These are phyloP conservation scores for Phytophthora pseudosyringae DNA, from an alignment of 352 stramenopile genomes.

Conservation along the genomic window DNA sequence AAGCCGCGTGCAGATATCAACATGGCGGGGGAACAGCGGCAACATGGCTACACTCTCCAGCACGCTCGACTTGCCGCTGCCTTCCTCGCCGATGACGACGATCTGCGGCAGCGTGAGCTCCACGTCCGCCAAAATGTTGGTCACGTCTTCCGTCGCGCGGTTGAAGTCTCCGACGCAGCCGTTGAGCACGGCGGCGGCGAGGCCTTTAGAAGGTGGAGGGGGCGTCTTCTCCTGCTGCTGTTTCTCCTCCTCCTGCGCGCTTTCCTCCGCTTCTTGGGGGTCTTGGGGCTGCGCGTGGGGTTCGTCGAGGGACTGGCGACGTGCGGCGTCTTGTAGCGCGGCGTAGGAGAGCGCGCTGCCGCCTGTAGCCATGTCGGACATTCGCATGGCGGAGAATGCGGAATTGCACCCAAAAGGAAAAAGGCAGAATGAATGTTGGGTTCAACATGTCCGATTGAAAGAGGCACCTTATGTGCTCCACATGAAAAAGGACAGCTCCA, in stretches of 20 bases:
- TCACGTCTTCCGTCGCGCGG: constrained; percentile 31
- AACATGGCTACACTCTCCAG: constrained; percentile 55
- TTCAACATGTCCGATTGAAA: constrained; percentile 19
- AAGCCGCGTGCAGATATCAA: constrained; percentile 45
- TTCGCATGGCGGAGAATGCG: constrained; percentile 14
- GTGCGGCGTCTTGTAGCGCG: not conserved
- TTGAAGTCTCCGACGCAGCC: constrained; percentile 45
- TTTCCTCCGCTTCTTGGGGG: not conserved
- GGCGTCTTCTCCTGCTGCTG: not conserved
- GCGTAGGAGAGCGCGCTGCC: constrained; percentile 5
- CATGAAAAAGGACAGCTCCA: too few species aligned
- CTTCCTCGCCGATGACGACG: constrained; percentile 52
- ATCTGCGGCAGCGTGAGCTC: constrained; percentile 42
- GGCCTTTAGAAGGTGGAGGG: not conserved
- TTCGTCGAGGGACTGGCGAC: not conserved
- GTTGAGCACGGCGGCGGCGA: constrained; percentile 39
- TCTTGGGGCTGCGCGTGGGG: not conserved
- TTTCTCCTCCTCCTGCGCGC: not conserved
- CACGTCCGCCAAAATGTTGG: constrained; percentile 14
- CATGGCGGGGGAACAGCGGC: constrained; percentile 51
- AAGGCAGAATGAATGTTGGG: constrained; percentile 5
- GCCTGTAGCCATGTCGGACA: constrained; percentile 13
- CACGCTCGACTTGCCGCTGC: constrained; percentile 58
- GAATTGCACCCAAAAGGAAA: not conserved
- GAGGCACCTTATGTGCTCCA: not conserved